These are phyloP conservation scores for Rhytidhysteron rufulum DNA, from an alignment of 2,329 filamentous ascomycete genomes.

Conservation along the genomic window DNA sequence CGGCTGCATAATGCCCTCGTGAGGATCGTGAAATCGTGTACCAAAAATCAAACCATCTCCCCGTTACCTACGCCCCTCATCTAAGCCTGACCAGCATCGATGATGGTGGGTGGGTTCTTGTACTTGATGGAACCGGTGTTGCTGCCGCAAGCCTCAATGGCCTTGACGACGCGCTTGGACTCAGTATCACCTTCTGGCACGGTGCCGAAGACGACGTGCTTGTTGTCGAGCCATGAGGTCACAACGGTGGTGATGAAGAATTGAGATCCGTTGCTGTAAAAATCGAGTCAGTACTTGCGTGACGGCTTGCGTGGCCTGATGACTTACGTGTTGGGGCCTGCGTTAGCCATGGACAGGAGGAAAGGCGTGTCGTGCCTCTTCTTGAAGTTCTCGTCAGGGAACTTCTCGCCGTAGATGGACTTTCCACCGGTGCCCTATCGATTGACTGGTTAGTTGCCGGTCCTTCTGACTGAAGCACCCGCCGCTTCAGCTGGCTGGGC, in stretches of 20 bases:
- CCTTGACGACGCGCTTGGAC: conserved; percentile 54
- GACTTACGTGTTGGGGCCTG: conserved; percentile 81
- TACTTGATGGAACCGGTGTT: conserved; percentile 50
- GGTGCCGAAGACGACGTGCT: conserved; percentile 82
- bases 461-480: too few species aligned
- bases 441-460: too few species aligned
- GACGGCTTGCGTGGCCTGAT: background rate
- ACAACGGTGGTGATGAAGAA: conserved; percentile 70
- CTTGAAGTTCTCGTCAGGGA: conserved; percentile 86
- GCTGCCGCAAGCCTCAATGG: conserved; percentile 58
- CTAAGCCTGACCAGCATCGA: conserved; percentile 47
- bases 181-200: conserved; percentile 53
- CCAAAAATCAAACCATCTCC: too few species aligned
- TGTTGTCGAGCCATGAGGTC: conserved; percentile 68
- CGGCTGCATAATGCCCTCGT: too few species aligned
- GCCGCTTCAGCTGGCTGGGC: too few species aligned
- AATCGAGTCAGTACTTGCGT: conserved; percentile 12
- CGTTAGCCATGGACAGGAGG: conserved; percentile 91
- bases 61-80: too few species aligned
- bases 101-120: conserved; percentile 53
- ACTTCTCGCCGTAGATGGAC: conserved; percentile 82
- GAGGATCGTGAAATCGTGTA: too few species aligned
- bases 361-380: conserved; percentile 76
- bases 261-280: conserved; percentile 63
- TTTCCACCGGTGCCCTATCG: conserved; percentile 87